Evolutionary conservation across 2,329 filamentous ascomycete species (phyloP), one percentile per base, ranked within the genome.

Genomic region (Xylariales sp.): DNA sequence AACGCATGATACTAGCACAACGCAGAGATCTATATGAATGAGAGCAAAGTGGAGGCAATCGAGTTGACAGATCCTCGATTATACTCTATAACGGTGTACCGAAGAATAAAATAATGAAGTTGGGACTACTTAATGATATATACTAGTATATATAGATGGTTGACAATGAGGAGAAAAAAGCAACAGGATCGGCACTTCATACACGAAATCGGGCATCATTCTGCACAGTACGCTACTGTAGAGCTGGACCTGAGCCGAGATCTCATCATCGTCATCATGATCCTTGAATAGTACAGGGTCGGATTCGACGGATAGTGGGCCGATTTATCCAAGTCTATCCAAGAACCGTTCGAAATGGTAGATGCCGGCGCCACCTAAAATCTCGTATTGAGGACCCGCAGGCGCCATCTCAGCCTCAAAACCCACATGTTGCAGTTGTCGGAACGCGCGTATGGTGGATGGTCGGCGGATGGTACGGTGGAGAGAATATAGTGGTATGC

Each of bases 1-100:
- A 71, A 71, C 73, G 76, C 76, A 78, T 76, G 71, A 46, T 57
- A 45, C 66, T 71, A 71, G 41, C 62, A 65, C 8, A 12, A 32
- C 28, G 28, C 7, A 6, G 9, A 36, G 28, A 65, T 39, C n/a
- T 48, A 52, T 12, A 43, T 49, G 14, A 58, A 14, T 10, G 36
- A 69, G 36, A 62, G 18, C 12, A 67, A 56, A 56, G 50, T 45
- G 16, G 41, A 48, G 30, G 23, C 36, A 43, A 5, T 9, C 5
- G 34, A 23, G 23, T 14, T 65, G 14, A 41, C 18, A 54, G 23
- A 9, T 59, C 16, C 18, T 52, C 23, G 23, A 23, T 2, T 23
- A 23, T 23, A 23, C 23, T 23, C 28, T 14, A n/a, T 8, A 28
- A 41, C 36, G n/a, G 28, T 28, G 43, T 52, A 39, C 16, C 3